Evolutionary conservation across 495 filamentous ascomycete species (phyloP).

Genomic region (Penicilliopsis zonata): DNA sequence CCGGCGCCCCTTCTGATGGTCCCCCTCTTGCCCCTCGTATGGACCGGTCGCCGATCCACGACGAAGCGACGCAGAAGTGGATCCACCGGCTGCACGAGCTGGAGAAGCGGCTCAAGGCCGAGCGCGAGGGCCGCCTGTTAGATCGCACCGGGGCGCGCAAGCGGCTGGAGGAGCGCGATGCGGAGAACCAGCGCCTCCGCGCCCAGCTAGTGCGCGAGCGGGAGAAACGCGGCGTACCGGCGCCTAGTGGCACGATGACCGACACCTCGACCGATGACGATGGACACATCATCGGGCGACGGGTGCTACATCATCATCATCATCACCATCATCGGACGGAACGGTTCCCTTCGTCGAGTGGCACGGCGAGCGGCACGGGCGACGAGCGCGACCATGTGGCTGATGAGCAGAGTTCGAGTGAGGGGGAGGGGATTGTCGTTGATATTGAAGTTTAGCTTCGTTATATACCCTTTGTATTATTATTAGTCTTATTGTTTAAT

Average conservation of each 20-base stretch:
- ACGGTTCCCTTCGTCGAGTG: no score
- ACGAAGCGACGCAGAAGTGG: constrained; percentile 50
- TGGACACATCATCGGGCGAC: no score
- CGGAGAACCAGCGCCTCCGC: constrained; percentile 63
- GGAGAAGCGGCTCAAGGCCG: constrained; percentile 78
- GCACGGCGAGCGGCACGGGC: constrained; percentile 5
- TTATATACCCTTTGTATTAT: constrained; percentile 2
- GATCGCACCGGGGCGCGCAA: constrained; percentile 76
- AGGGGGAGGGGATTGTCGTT: constrained; percentile 31
- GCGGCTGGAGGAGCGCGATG: constrained; percentile 70
- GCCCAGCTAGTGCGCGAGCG: constrained; percentile 57
- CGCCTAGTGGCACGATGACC: no score
- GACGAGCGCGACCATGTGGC: constrained; percentile 9
- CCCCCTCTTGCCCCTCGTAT: no score
- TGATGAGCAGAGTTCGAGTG: constrained; percentile 30
- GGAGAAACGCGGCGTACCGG: constrained; percentile 24
- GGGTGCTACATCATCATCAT: no score
- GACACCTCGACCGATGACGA: constrained; percentile 4
- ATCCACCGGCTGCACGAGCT: constrained; percentile 73
- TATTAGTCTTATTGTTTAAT: constrained; percentile 5
- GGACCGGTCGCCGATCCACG: constrained; percentile 19
- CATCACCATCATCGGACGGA: no score
- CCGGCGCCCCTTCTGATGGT: no score
- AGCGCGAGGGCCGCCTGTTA: constrained; percentile 74
- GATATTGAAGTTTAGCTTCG: constrained; percentile 35